A percentile compares a stretch with the other conserved stretches of the same genome.
phyloP scores from a whole-genome alignment of 2,329 filamentous ascomycete genomes.

The Aureobasidium sp. region DNA sequence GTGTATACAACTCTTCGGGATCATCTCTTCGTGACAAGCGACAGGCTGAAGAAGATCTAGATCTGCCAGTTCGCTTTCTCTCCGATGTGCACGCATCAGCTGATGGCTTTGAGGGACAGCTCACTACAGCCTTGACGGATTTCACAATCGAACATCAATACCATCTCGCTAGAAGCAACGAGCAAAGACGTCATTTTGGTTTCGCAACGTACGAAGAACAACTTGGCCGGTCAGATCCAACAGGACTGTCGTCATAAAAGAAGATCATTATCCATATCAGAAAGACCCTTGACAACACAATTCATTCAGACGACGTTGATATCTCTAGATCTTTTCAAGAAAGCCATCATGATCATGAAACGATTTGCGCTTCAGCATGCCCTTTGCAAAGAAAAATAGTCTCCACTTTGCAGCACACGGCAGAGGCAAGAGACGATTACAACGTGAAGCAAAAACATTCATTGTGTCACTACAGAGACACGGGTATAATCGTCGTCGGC shows the following conservation, averaged over 20 bases:
- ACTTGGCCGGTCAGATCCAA: neutral
- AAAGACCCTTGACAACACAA: neutral
- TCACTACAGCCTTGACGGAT: neutral
- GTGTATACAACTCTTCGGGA: neutral
- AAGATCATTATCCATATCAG: neutral
- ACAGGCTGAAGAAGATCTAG: neutral
- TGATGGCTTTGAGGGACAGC: neutral
- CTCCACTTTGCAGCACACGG: neutral
- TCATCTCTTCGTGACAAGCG: neutral
- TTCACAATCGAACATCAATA: neutral
- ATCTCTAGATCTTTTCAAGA: neutral
- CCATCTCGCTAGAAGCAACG: neutral
- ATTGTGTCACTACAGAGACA: neutral
- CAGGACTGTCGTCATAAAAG: neutral
- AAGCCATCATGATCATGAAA: neutral
- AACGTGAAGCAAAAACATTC: neutral
- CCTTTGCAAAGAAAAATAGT: neutral
- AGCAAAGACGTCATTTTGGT: neutral
- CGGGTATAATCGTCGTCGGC: neutral
- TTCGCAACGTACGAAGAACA: neutral
- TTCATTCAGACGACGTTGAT: neutral
- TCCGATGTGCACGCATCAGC: neutral
- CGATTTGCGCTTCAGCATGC: neutral
- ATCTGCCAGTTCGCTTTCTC: neutral
- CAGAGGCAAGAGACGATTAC: neutral